Percentiles rank a stretch among this genome's conserved stretches.
These are phyloP conservation scores for Fagopyrum tataricum DNA, from an alignment of 148 eudicot species.

Conservation along the genomic window DNA sequence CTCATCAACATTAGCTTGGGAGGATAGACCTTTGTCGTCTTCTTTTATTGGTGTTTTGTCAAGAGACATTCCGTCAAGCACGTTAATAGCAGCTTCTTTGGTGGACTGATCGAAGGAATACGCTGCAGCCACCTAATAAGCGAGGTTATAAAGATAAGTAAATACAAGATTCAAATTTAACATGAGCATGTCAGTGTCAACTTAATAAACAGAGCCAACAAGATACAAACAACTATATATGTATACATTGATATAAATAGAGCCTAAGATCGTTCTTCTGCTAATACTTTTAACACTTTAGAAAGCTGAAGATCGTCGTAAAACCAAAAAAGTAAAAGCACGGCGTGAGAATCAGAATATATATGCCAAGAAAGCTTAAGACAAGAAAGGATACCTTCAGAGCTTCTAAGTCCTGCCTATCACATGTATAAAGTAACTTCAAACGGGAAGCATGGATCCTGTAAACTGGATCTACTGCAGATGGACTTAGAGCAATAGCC, in stretches of 20 bases:
- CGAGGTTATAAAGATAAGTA: neutral
- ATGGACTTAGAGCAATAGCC: slow-evolving; percentile 73
- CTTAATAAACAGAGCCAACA: neutral
- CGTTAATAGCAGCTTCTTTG: slow-evolving; percentile 43
- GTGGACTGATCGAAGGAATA: slow-evolving; percentile 57
- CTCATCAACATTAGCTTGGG: slow-evolving; percentile 21
- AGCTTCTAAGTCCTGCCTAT: slow-evolving; percentile 50
- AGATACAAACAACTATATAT: neutral
- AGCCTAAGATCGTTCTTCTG: neutral
- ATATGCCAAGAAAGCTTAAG: neutral
- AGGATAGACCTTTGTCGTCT: slow-evolving; percentile 21
- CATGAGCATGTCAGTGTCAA: neutral
- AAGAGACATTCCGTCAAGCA: slow-evolving; percentile 30
- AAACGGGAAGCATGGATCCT: slow-evolving; percentile 98
- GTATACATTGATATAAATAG: neutral
- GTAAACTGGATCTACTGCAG: slow-evolving; percentile 93
- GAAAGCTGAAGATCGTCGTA: neutral
- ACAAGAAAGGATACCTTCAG: slow-evolving; percentile 48
- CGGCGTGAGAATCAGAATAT: neutral
- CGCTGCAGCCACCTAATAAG: slow-evolving; percentile 56
- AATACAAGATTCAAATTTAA: neutral
- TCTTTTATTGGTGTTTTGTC: slow-evolving; percentile 27
- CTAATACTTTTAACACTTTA: neutral
- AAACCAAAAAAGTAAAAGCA: neutral
- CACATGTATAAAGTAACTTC: slow-evolving; percentile 73